Percentiles rank a stretch among this genome's conserved stretches.
These are phyloP conservation scores for Skeletonema tropicum DNA, from an alignment of 108 stramenopile species.

Conservation along the genomic window DNA sequence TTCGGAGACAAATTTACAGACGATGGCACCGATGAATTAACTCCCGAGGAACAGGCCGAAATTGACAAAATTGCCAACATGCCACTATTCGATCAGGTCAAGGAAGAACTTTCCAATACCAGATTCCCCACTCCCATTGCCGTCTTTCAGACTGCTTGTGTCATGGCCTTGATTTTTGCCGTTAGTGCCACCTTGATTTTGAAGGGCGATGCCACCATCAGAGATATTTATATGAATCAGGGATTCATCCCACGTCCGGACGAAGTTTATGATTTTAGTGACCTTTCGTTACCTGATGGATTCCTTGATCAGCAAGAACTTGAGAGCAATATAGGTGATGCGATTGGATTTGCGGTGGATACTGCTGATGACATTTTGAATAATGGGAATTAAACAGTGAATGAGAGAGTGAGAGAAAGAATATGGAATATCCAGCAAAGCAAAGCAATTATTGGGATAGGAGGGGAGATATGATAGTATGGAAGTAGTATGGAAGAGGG, in stretches of 20 bases:
- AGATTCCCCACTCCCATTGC: constrained; percentile 60
- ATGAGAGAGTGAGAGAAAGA: too few relatives aligned
- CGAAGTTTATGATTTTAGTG: constrained; percentile 57
- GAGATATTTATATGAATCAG: constrained; percentile 52
- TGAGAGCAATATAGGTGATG: constrained; percentile 20
- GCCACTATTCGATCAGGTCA: constrained; percentile 59
- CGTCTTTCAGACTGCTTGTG: constrained; percentile 57
- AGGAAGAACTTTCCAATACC: constrained; percentile 55
- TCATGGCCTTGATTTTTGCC: constrained; percentile 61
- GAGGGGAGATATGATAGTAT: too few relatives aligned
- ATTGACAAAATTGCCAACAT: constrained; percentile 70
- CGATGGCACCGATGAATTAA: constrained; percentile 76
- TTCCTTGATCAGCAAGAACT: constrained; percentile 44
- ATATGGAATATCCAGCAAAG: too few relatives aligned
- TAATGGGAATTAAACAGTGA: too few relatives aligned
- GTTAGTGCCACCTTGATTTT: constrained; percentile 67
- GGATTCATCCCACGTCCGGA: constrained; percentile 73
- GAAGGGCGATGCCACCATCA: constrained; percentile 61
- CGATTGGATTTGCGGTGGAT: constrained; percentile 22
- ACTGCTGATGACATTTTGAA: constrained; percentile 35
- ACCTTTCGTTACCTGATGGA: constrained; percentile 51
- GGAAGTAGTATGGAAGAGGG: too few relatives aligned
- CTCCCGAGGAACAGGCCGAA: constrained; percentile 78
- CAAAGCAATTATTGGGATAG: too few relatives aligned
- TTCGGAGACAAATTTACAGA: constrained; percentile 63